phyloP scores from a whole-genome alignment of 2,329 filamentous ascomycete species.

The Beauveria rudraprayagi region DNA sequence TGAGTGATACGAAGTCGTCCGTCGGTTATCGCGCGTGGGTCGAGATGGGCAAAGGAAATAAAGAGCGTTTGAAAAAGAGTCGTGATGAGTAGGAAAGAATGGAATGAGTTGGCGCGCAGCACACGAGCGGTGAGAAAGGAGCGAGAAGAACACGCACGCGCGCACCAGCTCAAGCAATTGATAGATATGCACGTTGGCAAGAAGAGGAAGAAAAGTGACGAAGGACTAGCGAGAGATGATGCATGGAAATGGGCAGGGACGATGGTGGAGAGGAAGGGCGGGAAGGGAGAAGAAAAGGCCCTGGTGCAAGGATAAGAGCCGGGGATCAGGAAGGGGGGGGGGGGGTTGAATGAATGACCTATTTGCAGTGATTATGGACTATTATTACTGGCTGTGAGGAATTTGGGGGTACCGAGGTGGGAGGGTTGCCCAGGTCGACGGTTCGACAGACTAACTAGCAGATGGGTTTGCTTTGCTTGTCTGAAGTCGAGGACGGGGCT shows the following conservation, averaged over 20 bases:
- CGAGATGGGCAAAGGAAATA: not conserved
- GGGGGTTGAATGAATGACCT: not conserved
- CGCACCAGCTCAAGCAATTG: conserved; percentile 7
- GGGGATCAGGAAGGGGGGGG: not conserved
- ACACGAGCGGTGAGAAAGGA: conserved; percentile 6
- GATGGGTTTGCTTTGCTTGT: not conserved
- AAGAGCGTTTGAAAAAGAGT: conserved; percentile 1
- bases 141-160: conserved; percentile 11
- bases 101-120: conserved; percentile 11
- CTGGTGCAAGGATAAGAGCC: not conserved
- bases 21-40: not conserved
- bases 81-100: conserved; percentile 1
- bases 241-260: conserved; percentile 6
- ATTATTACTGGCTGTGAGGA: not conserved
- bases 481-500: not conserved
- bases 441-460: not conserved
- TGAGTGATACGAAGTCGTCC: not conserved
- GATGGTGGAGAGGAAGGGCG: not conserved
- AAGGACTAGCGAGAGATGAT: not conserved
- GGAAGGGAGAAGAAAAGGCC: not conserved
- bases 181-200: not conserved
- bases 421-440: too few species aligned
- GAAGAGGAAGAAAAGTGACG: not conserved
- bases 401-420: not conserved
- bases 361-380: not conserved